Base-by-base conservation (phyloP, 441 rosid genomes). In the Adansonia madagascariensis region DNA sequence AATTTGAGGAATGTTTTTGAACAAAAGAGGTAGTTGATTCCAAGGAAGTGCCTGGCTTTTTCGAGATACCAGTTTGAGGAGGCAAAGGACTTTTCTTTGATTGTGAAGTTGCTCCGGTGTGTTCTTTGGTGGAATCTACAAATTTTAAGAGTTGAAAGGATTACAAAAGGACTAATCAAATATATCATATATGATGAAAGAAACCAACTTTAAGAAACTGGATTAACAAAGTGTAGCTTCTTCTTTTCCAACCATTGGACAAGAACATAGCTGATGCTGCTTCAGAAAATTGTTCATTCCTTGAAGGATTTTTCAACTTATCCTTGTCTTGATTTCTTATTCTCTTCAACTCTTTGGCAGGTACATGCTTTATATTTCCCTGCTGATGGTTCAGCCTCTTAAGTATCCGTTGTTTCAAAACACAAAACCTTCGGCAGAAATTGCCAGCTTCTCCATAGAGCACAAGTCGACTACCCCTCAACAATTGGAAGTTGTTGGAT, bases 401-500 rank as follows among this genome's bases (percentile, higher is more conserved):
- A 15, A 78, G 77, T 69, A 84, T 77, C 87, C 84, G 78, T 12
- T 77, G 71, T 77, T 89, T 90, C 61, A 90, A 85, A 39, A 90
- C 89, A 67, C 84, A 80, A 39, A 91, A 84, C 71, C 85, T 79
- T 77, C 60, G 77, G 80, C 83, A 85, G 63, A 85, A 62, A 79
- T 74, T 83, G 11, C 73, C 63, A 18, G 86, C 77, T 85, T 84
- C 85, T 82, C 86, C 84, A 69, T 69, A 66, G 8, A 70, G 82
- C 46, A 84, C 79, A 74, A 81, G 43, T 41, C 69, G 79, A 35
- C 77, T 80, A 82, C 77, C 70, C 74, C 84, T 80, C 35, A 67
- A 73, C 3, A 72, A 77, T 67, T 75, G 68, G 71, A 74, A 46
- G 56, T 71, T 79, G 70, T 77, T 86, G 17, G 56, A 8, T 9